phyloP scores from a whole-genome alignment of 2,329 filamentous ascomycete species.

The Aspergillus bombycis region DNA sequence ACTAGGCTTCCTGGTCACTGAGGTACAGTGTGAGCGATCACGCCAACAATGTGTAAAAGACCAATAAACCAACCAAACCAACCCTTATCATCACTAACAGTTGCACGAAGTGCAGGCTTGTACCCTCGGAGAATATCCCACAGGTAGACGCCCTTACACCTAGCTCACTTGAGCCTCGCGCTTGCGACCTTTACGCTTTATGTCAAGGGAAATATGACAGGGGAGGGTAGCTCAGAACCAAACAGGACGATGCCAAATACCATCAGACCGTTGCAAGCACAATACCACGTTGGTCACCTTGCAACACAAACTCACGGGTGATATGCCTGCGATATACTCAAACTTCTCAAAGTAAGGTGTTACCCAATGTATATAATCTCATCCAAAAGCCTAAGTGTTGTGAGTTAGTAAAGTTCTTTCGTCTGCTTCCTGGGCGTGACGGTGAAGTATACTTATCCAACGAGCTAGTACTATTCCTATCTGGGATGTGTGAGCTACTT shows the following conservation, averaged over 20 bases:
- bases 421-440: accelerated
- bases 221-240: background rate
- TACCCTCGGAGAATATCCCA: background rate
- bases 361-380: background rate
- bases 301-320: background rate
- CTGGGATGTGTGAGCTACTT: background rate
- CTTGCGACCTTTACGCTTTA: background rate
- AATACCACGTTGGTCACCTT: background rate
- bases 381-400: background rate
- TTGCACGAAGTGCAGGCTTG: background rate
- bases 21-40: background rate
- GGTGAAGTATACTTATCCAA: background rate
- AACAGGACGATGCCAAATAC: background rate
- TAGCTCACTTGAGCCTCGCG: background rate
- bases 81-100: background rate
- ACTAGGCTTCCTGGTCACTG: background rate
- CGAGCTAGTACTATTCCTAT: background rate
- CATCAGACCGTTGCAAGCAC: background rate
- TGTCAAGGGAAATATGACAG: background rate
- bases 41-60: background rate
- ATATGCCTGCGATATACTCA: background rate
- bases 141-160: background rate
- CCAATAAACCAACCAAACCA: background rate
- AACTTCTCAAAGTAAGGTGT: background rate
- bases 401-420: background rate